These are phyloP conservation scores for Microbotryum saponariae DNA, from an alignment of 1,284 basidiomycete genomes.

Conservation along the genomic window DNA sequence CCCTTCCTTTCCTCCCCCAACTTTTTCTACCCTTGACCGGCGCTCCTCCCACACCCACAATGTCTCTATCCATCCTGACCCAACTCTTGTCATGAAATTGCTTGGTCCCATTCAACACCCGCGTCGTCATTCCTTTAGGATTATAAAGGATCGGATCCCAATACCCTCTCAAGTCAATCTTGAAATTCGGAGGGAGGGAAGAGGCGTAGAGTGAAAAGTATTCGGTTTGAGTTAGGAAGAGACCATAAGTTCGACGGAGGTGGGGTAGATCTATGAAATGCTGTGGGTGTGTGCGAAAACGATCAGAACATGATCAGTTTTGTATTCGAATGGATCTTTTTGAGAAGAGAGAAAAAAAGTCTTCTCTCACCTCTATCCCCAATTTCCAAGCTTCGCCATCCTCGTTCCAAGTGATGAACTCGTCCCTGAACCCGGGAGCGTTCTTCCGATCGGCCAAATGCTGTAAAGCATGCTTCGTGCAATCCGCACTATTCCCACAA, in stretches of 20 bases:
- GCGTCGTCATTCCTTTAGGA: background rate
- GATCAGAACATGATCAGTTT: slow-evolving; percentile 7
- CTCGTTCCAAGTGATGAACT: background rate
- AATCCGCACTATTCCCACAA: slow-evolving; percentile 27
- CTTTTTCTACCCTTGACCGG: no score
- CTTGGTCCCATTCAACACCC: background rate
- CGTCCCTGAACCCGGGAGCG: background rate
- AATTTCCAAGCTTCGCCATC: slow-evolving; percentile 13
- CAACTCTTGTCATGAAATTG: no score
- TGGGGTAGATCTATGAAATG: slow-evolving; percentile 49
- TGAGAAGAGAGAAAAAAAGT: background rate
- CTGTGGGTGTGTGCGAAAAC: background rate
- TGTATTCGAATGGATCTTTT: background rate
- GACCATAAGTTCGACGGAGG: slow-evolving; percentile 38
- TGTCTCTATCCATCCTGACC: no score
- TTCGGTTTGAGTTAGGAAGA: slow-evolving; percentile 15
- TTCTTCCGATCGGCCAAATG: slow-evolving; percentile 6
- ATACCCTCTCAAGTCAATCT: no score
- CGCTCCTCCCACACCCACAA: no score
- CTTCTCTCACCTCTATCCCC: slow-evolving; percentile 12
- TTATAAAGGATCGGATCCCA: no score
- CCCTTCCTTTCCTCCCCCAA: background rate
- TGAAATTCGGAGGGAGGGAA: background rate
- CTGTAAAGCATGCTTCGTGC: no score
- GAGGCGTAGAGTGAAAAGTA: slow-evolving; percentile 10